These are phyloP conservation scores for Xylariomycetidae sp. DNA, from an alignment of 2,329 filamentous ascomycete species.

Conservation along the genomic window DNA sequence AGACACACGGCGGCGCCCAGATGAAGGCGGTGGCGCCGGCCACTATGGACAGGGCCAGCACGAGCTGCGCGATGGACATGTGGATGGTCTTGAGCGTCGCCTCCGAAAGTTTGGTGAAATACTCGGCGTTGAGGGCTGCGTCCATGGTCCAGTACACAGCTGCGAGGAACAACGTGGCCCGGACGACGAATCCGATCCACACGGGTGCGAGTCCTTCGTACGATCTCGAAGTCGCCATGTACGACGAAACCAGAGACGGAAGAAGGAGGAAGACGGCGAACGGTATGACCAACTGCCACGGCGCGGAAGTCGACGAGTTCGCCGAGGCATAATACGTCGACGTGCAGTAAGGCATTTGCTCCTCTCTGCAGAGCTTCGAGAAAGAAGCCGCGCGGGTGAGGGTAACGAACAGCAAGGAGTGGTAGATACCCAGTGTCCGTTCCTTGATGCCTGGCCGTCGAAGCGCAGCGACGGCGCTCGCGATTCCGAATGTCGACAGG, in stretches of 20 bases:
- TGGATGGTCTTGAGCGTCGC: slow-evolving; percentile 65
- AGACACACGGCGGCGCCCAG: slow-evolving; percentile 80
- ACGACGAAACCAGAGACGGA: slow-evolving; percentile 71
- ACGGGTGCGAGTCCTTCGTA: slow-evolving; percentile 80
- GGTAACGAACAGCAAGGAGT: slow-evolving; percentile 76
- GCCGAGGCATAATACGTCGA: slow-evolving; percentile 94
- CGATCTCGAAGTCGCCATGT: slow-evolving; percentile 74
- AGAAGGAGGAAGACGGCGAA: slow-evolving; percentile 66
- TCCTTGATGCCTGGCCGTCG: slow-evolving; percentile 62
- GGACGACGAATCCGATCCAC: slow-evolving; percentile 79
- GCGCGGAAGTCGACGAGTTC: slow-evolving; percentile 84
- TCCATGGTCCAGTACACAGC: slow-evolving; percentile 86
- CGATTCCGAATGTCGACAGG: slow-evolving; percentile 76
- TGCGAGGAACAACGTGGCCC: slow-evolving; percentile 66
- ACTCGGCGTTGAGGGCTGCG: slow-evolving; percentile 78
- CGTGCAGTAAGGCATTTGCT: slow-evolving; percentile 95
- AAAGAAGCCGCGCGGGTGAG: slow-evolving; percentile 76
- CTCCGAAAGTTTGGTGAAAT: slow-evolving; percentile 58
- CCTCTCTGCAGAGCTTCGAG: slow-evolving; percentile 89
- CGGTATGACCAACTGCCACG: slow-evolving; percentile 81
- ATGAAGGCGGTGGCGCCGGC: slow-evolving; percentile 80
- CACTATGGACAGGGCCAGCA: slow-evolving; percentile 72
- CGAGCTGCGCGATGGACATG: slow-evolving; percentile 71
- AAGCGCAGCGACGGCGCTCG: slow-evolving; percentile 69
- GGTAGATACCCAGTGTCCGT: slow-evolving; percentile 71